Evolutionary conservation across 2,329 filamentous ascomycete genomes (phyloP).

Genomic region (Penicillium crustosum): DNA sequence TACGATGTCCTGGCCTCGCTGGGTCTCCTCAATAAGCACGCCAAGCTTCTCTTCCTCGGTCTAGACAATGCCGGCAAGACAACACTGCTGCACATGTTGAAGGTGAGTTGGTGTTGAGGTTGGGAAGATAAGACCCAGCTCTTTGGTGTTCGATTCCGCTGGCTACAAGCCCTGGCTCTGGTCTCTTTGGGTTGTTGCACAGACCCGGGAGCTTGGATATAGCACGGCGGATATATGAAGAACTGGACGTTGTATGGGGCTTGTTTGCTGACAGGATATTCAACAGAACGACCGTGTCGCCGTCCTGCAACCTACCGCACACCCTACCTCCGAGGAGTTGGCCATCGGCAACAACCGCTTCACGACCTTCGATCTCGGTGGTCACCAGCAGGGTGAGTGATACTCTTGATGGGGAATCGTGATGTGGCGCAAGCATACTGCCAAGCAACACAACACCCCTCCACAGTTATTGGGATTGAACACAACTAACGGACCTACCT

Average conservation of each 20-base stretch:
- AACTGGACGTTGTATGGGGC: neutral
- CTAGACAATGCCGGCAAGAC: constrained; percentile 96
- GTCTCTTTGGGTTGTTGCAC: neutral
- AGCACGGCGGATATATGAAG: neutral
- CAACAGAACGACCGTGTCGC: constrained; percentile 84
- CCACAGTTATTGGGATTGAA: neutral
- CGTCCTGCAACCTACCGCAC: constrained; percentile 84
- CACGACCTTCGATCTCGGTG: constrained; percentile 90
- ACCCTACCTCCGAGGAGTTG: constrained; percentile 90
- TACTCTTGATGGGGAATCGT: constrained; percentile 11
- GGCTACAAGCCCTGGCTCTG: neutral
- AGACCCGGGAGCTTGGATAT: neutral
- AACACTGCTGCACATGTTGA: constrained; percentile 90
- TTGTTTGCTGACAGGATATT: constrained; percentile 5
- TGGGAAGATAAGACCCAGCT: neutral
- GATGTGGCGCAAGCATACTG: neutral
- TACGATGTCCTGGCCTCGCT: constrained; percentile 87
- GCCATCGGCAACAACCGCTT: constrained; percentile 91
- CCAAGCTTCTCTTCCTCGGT: constrained; percentile 89
- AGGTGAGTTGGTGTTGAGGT: constrained; percentile 69
- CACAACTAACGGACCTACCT: constrained; percentile 2
- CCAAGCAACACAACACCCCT: neutral
- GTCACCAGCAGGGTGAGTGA: constrained; percentile 79
- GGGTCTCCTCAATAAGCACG: constrained; percentile 91
- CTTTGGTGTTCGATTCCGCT: neutral